phyloP scores from a whole-genome alignment of 441 rosid genomes.

The Omphalea diandra region DNA sequence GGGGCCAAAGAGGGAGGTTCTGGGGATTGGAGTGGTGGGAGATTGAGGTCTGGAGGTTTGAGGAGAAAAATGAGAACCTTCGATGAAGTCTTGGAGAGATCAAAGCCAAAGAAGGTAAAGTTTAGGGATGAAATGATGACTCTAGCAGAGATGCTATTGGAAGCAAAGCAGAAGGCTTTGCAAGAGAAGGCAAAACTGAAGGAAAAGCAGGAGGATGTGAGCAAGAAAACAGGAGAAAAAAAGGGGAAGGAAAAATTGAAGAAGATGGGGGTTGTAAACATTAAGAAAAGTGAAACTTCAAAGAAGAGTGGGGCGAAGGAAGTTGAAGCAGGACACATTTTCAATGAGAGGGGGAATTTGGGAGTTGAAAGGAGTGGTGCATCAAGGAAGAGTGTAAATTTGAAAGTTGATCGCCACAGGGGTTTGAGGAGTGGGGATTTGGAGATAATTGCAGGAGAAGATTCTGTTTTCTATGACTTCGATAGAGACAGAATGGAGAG shows the following conservation, averaged over 20 bases:
- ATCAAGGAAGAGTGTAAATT: constrained; percentile 25
- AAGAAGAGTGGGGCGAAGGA: constrained; percentile 34
- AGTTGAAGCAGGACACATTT: constrained; percentile 22
- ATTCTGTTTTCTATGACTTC: constrained; percentile 61
- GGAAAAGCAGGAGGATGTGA: constrained; percentile 20
- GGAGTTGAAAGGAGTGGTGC: constrained; percentile 22
- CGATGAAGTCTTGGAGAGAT: constrained; percentile 40
- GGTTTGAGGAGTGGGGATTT: constrained; percentile 27
- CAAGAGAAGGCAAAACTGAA: constrained; percentile 39
- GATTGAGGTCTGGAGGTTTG: constrained; percentile 34
- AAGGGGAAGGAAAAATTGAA: constrained; percentile 24
- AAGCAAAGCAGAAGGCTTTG: constrained; percentile 46
- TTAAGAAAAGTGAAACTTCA: constrained; percentile 20
- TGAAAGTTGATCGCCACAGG: constrained; percentile 21
- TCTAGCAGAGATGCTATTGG: constrained; percentile 64
- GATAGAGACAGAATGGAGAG: constrained; percentile 58
- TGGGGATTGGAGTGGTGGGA: constrained; percentile 38
- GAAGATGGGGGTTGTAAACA: constrained; percentile 12
- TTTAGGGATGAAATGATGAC: constrained; percentile 65
- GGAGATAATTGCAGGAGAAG: constrained; percentile 39
- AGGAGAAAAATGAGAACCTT: constrained; percentile 37
- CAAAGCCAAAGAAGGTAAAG: constrained; percentile 28
- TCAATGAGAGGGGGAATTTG: constrained; percentile 33
- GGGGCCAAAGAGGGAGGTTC: constrained; percentile 27
- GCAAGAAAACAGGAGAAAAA: constrained; percentile 20